A percentile compares a stretch with the other conserved stretches of the same genome.
Conservation (phyloP, 2,329 filamentous ascomycete genomes). For the Cryphonectria japonica region DNA sequence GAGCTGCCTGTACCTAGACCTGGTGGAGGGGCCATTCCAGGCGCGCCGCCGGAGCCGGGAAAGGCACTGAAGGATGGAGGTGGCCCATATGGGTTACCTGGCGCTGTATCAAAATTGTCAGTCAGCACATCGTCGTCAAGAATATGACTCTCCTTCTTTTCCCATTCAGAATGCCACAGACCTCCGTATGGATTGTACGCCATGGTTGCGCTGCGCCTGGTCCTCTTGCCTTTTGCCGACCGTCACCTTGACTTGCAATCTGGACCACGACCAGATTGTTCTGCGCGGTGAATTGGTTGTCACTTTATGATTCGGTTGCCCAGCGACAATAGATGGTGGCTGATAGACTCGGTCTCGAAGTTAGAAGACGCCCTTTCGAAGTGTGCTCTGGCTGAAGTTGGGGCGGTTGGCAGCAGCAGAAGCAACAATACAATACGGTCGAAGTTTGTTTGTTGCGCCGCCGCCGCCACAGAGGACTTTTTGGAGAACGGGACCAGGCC, state of each 20-base stretch:
- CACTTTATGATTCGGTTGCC: background rate
- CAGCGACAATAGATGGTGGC: background rate
- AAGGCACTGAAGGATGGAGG: conserved; percentile 76
- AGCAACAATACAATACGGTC: background rate
- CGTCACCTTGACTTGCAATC: background rate
- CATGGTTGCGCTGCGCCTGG: conserved; percentile 43
- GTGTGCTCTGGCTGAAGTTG: background rate
- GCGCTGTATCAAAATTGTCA: background rate
- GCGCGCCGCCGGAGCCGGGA: conserved; percentile 61
- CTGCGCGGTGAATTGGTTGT: background rate
- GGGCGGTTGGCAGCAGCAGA: background rate
- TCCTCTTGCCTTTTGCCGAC: background rate
- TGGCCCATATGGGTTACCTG: conserved; percentile 68
- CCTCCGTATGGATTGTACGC: conserved; percentile 66
- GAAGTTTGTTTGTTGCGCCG: conserved; percentile 9
- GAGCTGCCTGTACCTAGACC: conserved; percentile 69
- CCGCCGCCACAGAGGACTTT: background rate
- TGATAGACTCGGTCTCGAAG: background rate
- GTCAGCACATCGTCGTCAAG: background rate
- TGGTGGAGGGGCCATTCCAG: conserved; percentile 76
- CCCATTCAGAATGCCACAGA: conserved; percentile 35
- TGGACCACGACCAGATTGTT: conserved; percentile 13
- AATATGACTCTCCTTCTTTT: background rate
- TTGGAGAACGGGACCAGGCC: background rate
- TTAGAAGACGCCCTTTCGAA: background rate